Conservation (phyloP, 2,329 filamentous ascomycete species). For the Chrysoporthe puriensis region DNA sequence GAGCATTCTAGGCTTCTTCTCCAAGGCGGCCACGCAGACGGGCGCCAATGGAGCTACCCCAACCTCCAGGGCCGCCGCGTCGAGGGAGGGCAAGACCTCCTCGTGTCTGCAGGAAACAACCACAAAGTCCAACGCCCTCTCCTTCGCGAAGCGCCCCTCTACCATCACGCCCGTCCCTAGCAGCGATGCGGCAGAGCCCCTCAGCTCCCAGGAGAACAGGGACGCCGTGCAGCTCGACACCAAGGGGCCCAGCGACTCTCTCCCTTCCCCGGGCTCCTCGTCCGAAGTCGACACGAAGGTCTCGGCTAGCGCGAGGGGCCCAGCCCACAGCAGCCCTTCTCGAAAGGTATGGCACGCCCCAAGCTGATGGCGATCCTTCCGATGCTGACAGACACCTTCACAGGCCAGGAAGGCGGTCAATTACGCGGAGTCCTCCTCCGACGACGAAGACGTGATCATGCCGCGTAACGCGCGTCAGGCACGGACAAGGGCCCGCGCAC, state of each 20-base stretch:
- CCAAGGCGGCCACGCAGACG: slow-evolving; percentile 54
- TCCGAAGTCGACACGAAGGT: slow-evolving; percentile 46
- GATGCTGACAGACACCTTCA: neutral
- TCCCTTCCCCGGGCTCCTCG: slow-evolving; percentile 45
- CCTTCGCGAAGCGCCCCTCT: slow-evolving; percentile 43
- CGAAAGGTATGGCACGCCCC: slow-evolving; percentile 65
- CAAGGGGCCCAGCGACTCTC: slow-evolving; percentile 58
- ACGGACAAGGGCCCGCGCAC: slow-evolving; percentile 49
- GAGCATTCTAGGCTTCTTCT: slow-evolving; percentile 81
- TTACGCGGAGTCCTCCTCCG: slow-evolving; percentile 86
- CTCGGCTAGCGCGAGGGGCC: slow-evolving; percentile 43
- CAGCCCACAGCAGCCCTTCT: slow-evolving; percentile 70
- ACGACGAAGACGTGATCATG: slow-evolving; percentile 72
- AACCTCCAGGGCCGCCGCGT: slow-evolving; percentile 34
- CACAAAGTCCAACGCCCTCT: slow-evolving; percentile 47
- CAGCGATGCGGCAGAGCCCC: slow-evolving; percentile 72
- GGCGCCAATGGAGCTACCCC: slow-evolving; percentile 41
- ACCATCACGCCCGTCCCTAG: slow-evolving; percentile 76
- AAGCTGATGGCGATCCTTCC: neutral
- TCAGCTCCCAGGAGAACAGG: slow-evolving; percentile 70
- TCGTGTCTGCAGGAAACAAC: slow-evolving; percentile 50
- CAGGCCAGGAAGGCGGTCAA: slow-evolving; percentile 65
- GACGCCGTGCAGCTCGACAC: slow-evolving; percentile 43
- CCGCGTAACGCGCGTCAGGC: slow-evolving; percentile 44
- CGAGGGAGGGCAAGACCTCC: slow-evolving; percentile 34